Conservation (phyloP, 768 basidiomycete species). For the Lactarius pseudohatsudake region DNA sequence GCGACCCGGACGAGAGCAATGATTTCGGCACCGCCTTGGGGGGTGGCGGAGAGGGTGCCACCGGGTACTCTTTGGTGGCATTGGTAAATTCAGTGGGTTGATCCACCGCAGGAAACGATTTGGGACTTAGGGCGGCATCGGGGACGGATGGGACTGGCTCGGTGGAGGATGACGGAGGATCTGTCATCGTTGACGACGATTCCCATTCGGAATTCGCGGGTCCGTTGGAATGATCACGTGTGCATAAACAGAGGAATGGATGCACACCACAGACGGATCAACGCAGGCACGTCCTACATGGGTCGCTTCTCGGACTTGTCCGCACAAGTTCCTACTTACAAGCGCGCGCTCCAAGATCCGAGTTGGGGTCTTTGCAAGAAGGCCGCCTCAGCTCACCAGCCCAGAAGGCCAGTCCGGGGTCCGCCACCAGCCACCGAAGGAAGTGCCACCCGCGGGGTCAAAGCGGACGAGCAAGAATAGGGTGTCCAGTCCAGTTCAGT, state of each 20-base stretch:
- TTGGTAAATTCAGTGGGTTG: neutral
- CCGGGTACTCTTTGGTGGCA: neutral
- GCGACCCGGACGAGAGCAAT: neutral
- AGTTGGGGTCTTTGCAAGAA: neutral
- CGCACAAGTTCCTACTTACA: neutral
- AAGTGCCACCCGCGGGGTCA: conserved; percentile 13
- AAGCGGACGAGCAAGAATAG: neutral
- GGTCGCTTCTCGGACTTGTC: conserved; percentile 1
- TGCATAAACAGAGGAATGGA: neutral
- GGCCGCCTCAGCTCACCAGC: neutral
- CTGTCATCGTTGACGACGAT: neutral
- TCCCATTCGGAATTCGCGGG: neutral
- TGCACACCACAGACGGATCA: neutral
- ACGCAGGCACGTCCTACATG: neutral
- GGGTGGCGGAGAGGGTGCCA: conserved; percentile 1
- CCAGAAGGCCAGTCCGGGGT: neutral
- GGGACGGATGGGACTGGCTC: neutral
- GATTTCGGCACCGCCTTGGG: neutral
- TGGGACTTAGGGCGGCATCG: neutral
- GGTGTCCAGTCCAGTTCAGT: neutral
- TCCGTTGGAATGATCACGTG: neutral
- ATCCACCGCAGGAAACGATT: conserved; percentile 2
- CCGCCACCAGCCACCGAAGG: neutral
- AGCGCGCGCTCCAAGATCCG: conserved; percentile 16
- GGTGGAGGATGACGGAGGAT: neutral